A percentile compares a stretch with the other conserved stretches of the same genome.
phyloP scores from a whole-genome alignment of 345 rosid species.

The Euclidium syriacum region DNA sequence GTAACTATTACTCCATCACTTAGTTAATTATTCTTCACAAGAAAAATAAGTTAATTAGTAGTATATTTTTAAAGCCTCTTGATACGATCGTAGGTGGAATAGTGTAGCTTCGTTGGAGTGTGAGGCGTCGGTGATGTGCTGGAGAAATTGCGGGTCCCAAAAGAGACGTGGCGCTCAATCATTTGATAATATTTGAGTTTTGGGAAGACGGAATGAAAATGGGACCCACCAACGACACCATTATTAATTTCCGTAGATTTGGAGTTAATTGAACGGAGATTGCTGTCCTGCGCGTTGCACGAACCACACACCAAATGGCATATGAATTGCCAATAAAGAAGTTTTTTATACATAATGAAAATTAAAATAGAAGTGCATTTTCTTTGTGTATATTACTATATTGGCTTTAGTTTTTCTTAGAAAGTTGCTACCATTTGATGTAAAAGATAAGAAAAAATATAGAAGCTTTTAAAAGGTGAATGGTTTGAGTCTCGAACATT shows the following conservation, averaged over 20 bases:
- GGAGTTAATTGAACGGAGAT: conserved; percentile 1
- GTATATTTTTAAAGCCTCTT: background rate
- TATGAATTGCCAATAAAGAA: background rate
- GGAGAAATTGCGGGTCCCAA: background rate
- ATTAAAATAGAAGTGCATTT: too few relatives aligned
- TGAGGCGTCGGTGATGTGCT: conserved; percentile 30
- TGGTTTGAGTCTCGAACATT: too few relatives aligned
- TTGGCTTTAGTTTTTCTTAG: too few relatives aligned
- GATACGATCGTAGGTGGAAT: background rate
- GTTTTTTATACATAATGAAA: background rate
- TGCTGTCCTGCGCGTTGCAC: conserved; percentile 18
- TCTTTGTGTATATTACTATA: too few relatives aligned
- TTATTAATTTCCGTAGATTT: conserved; percentile 18
- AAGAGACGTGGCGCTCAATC: conserved; percentile 12
- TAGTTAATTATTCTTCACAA: too few relatives aligned
- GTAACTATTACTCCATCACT: too few relatives aligned
- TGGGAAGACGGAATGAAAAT: conserved; percentile 1
- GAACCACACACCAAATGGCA: conserved; percentile 19
- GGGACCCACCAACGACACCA: conserved; percentile 9
- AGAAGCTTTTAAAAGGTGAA: too few relatives aligned
- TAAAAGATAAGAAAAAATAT: too few relatives aligned
- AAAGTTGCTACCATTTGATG: too few relatives aligned
- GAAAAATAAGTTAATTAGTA: too few relatives aligned
- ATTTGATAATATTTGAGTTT: conserved; percentile 13
- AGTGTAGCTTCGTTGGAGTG: conserved; percentile 1